Evolutionary conservation across 2,329 filamentous ascomycete genomes (phyloP), one percentile per base, ranked within the genome.

Genomic region (Cytospora paraplurivora): DNA sequence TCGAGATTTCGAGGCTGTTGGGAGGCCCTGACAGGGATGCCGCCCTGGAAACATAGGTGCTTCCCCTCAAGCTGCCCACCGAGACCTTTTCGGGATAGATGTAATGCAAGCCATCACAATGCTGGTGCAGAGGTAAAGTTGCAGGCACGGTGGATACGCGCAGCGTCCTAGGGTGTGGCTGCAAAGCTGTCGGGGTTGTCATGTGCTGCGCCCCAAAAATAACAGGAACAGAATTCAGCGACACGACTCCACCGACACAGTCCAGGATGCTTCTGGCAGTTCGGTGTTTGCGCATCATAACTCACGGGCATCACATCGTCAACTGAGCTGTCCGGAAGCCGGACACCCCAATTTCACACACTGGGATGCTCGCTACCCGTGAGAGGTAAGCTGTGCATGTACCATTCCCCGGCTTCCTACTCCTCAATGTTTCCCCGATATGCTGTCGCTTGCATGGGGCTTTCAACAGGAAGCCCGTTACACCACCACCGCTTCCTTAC

Each of bases 41-140:
- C 35, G 41, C 35, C 52, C 54, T 21, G 51, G 49, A 55, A 27
- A 12, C 56, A 41, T 37, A 34, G 27, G 13, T 19, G 7, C 44
- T 3, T 3, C 12, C 35, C 35, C 8, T 7, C 55, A 58, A 54
- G 38, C n/a, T 35, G 34, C 32, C 56, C 35, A 63, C 62, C 62
- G 62, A 63, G 52, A 41, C 57, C 49, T 34, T 50, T 61, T 52
- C 41, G 11, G 62, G 56, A 32, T 56, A 34, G 17, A n/a, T 47
- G 41, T 47, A 47, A 47, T 47, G 44, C 44, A 47, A 21, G 44
- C 44, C n/a, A 21, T 47, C 44, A 47, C 44, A 21, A n/a, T 47
- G 10, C 44, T 19, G 44, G 19, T 47, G n/a, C 41, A 47, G n/a
- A 4, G 19, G 41, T 47, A 19, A 19, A 11, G 41, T 47, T 47